Base-by-base conservation (phyloP, 495 filamentous ascomycete genomes). In the Pseudevernia furfuracea region DNA sequence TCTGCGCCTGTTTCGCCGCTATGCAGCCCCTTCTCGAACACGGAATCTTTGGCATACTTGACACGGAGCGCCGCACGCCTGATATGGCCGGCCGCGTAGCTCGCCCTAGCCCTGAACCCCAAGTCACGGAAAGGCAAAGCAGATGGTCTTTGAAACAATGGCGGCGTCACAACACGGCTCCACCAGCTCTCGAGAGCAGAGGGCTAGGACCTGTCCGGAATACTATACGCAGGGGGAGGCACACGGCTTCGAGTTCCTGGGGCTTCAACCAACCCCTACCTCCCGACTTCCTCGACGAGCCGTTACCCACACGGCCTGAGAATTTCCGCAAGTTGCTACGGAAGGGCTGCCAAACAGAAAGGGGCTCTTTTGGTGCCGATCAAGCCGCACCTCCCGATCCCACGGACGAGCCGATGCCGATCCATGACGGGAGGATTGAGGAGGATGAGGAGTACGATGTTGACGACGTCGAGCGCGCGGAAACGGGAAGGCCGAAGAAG, bases 1-100 rank as follows among this genome's bases (percentile, higher is more conserved):
- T 79, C 57, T 73, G 74, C 61, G 75, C 76, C 6, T 79, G 78
- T 64, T 68, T 81, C 19, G 76, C 76, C 1, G 74, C 77, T 5
- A 71, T 78, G 58, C 73, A 73, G 12, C 55, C 61, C 15, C 69
- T 67, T 21, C 44, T 67, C 59, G 28, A 48, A 23, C 32, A 34
- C 44, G 34, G 15, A 19, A 36, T 37, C 43, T 43, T 32, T 32
- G 3, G 41, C 32, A 23, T n/a, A 14, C 28, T 23, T 12, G 41
- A 44, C 41, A 44, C 41, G 15, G 41, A 44, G 19, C 41, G 41
- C 1, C 21, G 41, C 41, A 19, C 41, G 15, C 41, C 15, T 21
- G 4, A 21, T 17, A 44, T 7, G 21, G 19, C 15, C 15, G 41
- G 19, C 19, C 41, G 41, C 41, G 19, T 44, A 21, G 41, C 41